Evolutionary conservation across 768 basidiomycete species (phyloP).

Genomic region (Termitomyces sp.): DNA sequence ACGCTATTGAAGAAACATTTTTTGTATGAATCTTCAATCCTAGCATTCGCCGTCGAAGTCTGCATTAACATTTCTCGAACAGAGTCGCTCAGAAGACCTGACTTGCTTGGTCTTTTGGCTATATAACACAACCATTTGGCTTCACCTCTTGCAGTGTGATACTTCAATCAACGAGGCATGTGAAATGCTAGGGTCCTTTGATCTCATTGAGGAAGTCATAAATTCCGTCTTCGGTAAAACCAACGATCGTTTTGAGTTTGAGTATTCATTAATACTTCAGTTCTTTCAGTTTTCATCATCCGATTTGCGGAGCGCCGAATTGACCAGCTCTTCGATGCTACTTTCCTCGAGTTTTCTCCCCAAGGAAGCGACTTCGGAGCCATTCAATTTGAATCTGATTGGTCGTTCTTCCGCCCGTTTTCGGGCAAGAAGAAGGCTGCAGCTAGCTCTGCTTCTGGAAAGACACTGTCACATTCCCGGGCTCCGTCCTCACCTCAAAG

Average conservation of each 20-base stretch:
- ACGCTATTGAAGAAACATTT: conserved; percentile 86
- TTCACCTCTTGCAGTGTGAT: conserved; percentile 89
- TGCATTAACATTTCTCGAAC: conserved; percentile 10
- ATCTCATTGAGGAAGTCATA: conserved; percentile 85
- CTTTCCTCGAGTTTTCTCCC: conserved; percentile 78
- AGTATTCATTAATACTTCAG: conserved; percentile 7
- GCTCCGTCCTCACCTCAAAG: conserved; percentile 45
- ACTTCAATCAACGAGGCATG: conserved; percentile 72
- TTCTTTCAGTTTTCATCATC: conserved; percentile 79
- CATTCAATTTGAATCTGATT: conserved; percentile 93
- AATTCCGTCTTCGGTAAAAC: conserved; percentile 87
- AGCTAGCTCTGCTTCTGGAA: conserved; percentile 20
- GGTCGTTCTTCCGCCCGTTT: conserved; percentile 84
- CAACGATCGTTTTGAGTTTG: not conserved
- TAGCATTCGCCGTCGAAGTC: not conserved
- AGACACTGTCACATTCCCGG: conserved; percentile 26
- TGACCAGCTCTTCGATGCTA: conserved; percentile 77
- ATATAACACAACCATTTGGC: conserved; percentile 84
- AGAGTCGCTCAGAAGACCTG: conserved; percentile 83
- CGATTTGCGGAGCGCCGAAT: conserved; percentile 86
- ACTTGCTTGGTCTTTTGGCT: conserved; percentile 91
- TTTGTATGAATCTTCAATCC: conserved; percentile 56
- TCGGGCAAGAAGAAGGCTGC: conserved; percentile 52
- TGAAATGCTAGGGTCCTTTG: conserved; percentile 78
- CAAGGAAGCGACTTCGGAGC: conserved; percentile 73